phyloP scores from a whole-genome alignment of 441 rosid species.

The Mallotus repandus region DNA sequence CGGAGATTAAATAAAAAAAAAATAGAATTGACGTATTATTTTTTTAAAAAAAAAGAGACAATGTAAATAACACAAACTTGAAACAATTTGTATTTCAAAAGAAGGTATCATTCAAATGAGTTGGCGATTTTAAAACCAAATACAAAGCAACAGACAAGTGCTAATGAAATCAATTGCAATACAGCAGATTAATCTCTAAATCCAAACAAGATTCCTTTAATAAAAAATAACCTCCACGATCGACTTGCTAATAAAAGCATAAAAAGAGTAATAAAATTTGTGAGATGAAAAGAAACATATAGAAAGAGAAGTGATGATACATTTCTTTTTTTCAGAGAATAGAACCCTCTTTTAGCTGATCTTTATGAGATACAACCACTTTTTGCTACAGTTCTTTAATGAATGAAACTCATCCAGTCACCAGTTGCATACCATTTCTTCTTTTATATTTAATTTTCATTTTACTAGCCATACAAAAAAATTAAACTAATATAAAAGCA shows the following conservation, averaged over 20 bases:
- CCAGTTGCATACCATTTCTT: neutral
- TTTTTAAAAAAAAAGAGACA: too few relatives aligned
- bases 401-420: neutral
- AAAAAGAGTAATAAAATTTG: neutral
- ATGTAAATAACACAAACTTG: neutral
- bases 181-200: too few relatives aligned
- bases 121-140: too few relatives aligned
- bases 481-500: too few relatives aligned
- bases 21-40: too few relatives aligned
- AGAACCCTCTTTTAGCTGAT: slow-evolving; percentile 10
- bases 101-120: neutral
- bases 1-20: too few relatives aligned
- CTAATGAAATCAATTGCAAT: too few relatives aligned
- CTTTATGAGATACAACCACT: slow-evolving; percentile 33
- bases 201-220: too few relatives aligned
- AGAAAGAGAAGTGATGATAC: neutral
- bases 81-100: neutral
- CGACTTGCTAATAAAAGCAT: neutral
- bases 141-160: too few relatives aligned
- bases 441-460: too few relatives aligned
- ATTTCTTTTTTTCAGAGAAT: slow-evolving; percentile 7
- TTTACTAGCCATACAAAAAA: neutral
- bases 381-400: slow-evolving; percentile 23
- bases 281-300: neutral
- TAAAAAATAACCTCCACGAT: too few relatives aligned